Percentiles rank a stretch among this genome's conserved stretches.
Conservation (phyloP, 345 rosid species). For the Rhodamnia rubescens region DNA sequence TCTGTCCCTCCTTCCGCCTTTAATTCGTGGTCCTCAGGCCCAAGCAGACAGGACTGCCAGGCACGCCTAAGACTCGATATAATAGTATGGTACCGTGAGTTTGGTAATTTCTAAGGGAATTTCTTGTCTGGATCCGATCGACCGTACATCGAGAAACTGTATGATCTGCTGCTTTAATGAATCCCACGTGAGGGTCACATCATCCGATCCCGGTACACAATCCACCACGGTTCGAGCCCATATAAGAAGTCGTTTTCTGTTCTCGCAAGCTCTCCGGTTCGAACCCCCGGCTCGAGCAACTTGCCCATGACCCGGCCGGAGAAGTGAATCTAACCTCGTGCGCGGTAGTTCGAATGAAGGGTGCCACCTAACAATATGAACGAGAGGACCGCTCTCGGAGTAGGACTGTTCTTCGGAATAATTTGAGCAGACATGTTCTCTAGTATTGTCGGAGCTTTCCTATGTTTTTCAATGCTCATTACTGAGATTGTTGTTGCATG, state of each 20-base stretch:
- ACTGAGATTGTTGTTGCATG: background rate
- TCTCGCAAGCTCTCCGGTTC: background rate
- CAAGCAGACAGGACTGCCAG: background rate
- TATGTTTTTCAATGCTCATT: background rate
- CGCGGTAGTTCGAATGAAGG: background rate
- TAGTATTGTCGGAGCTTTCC: background rate
- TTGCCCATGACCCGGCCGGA: background rate
- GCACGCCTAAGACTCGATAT: background rate
- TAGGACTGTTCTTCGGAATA: background rate
- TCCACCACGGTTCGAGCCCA: background rate
- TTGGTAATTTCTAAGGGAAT: background rate
- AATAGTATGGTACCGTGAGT: background rate
- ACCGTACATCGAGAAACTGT: background rate
- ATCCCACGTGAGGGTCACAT: background rate
- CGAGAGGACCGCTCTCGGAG: background rate
- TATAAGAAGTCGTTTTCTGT: background rate
- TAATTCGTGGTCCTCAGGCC: background rate
- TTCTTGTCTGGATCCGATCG: background rate
- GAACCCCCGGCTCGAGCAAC: accelerated
- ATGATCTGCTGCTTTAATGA: background rate
- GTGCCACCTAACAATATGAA: background rate
- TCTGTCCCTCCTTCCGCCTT: background rate
- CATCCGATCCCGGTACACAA: too few relatives aligned
- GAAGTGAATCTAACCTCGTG: background rate
- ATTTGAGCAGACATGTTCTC: background rate